Conservation (phyloP, 2,329 filamentous ascomycete species). For the Neopestalotiopsis sp. region DNA sequence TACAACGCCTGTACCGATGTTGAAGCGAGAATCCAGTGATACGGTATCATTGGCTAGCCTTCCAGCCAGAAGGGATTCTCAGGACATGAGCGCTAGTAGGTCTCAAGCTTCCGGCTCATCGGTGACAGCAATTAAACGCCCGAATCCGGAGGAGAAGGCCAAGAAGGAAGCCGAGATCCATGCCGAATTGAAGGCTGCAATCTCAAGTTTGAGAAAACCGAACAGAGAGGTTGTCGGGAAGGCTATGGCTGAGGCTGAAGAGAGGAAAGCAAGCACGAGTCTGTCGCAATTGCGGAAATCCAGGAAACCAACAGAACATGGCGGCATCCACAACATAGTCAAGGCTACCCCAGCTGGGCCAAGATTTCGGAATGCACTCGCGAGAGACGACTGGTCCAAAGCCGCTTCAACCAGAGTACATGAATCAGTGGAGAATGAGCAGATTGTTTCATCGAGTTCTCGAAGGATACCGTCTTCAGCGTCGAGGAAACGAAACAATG, state of each 20-base stretch:
- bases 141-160: conserved; percentile 60
- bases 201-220: conserved; percentile 75
- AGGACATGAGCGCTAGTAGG: conserved; percentile 52
- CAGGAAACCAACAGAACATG: conserved; percentile 54
- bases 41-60: conserved; percentile 55
- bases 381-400: conserved; percentile 29
- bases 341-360: conserved; percentile 64
- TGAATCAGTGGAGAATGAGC: conserved; percentile 24
- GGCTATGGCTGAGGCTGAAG: conserved; percentile 69
- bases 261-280: conserved; percentile 60
- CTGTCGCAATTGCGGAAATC: conserved; percentile 55
- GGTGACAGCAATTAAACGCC: conserved; percentile 52
- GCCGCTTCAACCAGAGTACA: conserved; percentile 31
- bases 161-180: conserved; percentile 72
- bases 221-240: conserved; percentile 74
- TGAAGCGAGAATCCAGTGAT: conserved; percentile 76
- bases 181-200: conserved; percentile 75
- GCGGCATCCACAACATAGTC: conserved; percentile 48
- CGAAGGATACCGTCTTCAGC: conserved; percentile 48
- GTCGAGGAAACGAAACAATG: conserved; percentile 38
- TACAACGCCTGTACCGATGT: conserved; percentile 64
- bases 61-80: conserved; percentile 31
- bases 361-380: conserved; percentile 58
- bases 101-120: conserved; percentile 48
- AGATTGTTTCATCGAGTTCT: conserved; percentile 44